Conservation (phyloP, 1,284 basidiomycete genomes). For the Coriolopsis trogii region DNA sequence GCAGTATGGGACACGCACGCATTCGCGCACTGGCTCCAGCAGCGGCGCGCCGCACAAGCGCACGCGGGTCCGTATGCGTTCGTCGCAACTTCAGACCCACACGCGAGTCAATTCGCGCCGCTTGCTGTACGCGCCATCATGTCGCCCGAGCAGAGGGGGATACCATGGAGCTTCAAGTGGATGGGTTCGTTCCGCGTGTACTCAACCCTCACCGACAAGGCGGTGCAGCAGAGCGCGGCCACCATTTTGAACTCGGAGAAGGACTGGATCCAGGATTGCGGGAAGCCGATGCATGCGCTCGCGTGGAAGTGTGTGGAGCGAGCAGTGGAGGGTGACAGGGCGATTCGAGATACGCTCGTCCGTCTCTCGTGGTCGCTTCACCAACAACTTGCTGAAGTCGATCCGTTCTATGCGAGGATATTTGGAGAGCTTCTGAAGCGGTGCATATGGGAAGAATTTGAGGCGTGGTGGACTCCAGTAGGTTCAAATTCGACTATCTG, state of each 20-base stretch:
- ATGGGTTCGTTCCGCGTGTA: not conserved
- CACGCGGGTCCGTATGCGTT: no score
- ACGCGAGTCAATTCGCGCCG: not conserved
- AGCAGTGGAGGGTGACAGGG: slow-evolving; percentile 15
- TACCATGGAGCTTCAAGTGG: not conserved
- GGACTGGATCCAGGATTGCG: not conserved
- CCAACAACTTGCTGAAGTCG: slow-evolving; percentile 23
- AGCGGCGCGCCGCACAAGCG: no score
- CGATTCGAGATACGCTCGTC: slow-evolving; percentile 23
- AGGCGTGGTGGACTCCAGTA: slow-evolving; percentile 39
- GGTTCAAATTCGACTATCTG: no score
- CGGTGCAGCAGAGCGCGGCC: not conserved
- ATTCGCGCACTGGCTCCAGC: not conserved
- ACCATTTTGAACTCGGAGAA: not conserved
- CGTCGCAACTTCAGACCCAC: not conserved
- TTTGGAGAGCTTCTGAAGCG: slow-evolving; percentile 36
- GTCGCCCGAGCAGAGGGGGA: not conserved
- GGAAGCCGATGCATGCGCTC: not conserved
- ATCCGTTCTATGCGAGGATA: slow-evolving; percentile 24
- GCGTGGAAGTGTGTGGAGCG: slow-evolving; percentile 9
- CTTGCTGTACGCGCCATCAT: not conserved
- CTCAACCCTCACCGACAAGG: not conserved
- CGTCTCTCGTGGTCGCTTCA: slow-evolving; percentile 35
- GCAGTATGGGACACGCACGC: not conserved
- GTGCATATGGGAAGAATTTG: slow-evolving; percentile 34